Evolutionary conservation across 371 early-diverging fungal genomes (phyloP).

Genomic region (Mortierella sp.): DNA sequence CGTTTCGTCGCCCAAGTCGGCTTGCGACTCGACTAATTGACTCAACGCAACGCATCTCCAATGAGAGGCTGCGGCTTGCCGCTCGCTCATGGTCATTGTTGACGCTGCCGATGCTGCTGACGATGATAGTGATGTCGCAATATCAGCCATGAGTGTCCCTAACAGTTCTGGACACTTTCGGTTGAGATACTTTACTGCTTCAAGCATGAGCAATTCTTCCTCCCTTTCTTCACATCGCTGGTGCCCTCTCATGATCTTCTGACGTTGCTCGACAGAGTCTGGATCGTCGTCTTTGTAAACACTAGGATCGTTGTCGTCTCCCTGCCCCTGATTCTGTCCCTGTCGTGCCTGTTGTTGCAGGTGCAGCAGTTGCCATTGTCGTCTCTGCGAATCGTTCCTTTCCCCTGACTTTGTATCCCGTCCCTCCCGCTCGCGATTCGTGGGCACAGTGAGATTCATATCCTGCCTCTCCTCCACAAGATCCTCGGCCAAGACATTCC

Average conservation of each 20-base stretch:
- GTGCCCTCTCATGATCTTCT: slow-evolving; percentile 18
- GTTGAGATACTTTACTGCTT: slow-evolving; percentile 27
- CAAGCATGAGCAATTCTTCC: slow-evolving; percentile 32
- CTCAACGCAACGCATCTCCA: slow-evolving; percentile 41
- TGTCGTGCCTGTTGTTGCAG: slow-evolving; percentile 7
- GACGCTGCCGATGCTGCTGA: not conserved
- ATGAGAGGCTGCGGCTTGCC: slow-evolving; percentile 15
- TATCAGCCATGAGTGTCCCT: not conserved
- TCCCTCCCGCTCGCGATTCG: slow-evolving; percentile 1
- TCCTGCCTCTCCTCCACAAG: not conserved
- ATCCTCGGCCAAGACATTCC: slow-evolving; percentile 31
- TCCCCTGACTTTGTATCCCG: slow-evolving; percentile 12
- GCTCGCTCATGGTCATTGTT: not conserved
- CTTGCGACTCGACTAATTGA: slow-evolving; percentile 6
- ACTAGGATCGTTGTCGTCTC: slow-evolving; percentile 12
- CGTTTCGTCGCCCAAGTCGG: not conserved
- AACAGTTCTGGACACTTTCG: slow-evolving; percentile 16
- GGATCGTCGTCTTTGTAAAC: slow-evolving; percentile 34
- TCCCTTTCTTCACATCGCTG: slow-evolving; percentile 41
- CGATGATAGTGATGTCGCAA: not conserved
- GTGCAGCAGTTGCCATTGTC: slow-evolving; percentile 9
- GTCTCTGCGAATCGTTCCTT: slow-evolving; percentile 2
- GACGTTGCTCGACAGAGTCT: slow-evolving; percentile 2
- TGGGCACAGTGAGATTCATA: not conserved
- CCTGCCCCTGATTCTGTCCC: slow-evolving; percentile 2